Percentiles rank a stretch among this genome's conserved stretches.
phyloP scores from a whole-genome alignment of 208 protist species.

The Leishmania gerbilli region DNA sequence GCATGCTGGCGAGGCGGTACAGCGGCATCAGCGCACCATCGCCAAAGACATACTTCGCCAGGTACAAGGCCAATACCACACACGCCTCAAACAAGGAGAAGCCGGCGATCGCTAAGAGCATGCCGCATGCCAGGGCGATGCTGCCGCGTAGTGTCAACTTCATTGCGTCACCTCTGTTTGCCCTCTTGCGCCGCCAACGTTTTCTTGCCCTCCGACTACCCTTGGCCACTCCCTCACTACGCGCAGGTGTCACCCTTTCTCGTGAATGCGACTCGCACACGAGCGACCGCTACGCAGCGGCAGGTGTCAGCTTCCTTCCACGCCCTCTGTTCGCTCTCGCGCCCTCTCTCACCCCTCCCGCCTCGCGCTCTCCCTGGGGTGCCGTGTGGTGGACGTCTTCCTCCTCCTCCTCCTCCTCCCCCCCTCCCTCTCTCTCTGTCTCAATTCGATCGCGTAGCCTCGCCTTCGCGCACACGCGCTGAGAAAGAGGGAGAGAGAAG shows the following conservation, averaged over 20 bases:
- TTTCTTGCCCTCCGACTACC: background rate
- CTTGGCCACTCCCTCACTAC: background rate
- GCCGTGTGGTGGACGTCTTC: background rate
- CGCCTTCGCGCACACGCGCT: background rate
- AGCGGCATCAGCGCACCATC: slow-evolving; percentile 11
- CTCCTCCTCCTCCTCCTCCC: background rate
- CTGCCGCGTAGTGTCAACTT: slow-evolving; percentile 43
- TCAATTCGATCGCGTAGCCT: background rate
- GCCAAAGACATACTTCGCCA: slow-evolving; percentile 42
- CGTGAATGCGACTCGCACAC: background rate
- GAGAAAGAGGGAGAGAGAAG: background rate
- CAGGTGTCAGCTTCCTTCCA: background rate
- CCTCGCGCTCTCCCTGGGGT: background rate
- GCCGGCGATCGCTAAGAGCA: slow-evolving; percentile 18
- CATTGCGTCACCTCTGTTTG: background rate
- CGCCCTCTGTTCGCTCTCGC: background rate
- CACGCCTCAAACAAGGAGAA: slow-evolving; percentile 31
- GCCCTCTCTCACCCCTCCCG: too few relatives aligned
- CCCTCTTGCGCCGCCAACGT: background rate
- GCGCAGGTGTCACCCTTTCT: background rate
- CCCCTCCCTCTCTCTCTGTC: rapidly evolving
- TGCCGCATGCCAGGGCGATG: slow-evolving; percentile 23
- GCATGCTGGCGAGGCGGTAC: slow-evolving; percentile 26
- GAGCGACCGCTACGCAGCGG: background rate
- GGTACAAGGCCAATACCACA: slow-evolving; percentile 24